Conservation (phyloP, 495 filamentous ascomycete species). For the Penicillium chermesinum region DNA sequence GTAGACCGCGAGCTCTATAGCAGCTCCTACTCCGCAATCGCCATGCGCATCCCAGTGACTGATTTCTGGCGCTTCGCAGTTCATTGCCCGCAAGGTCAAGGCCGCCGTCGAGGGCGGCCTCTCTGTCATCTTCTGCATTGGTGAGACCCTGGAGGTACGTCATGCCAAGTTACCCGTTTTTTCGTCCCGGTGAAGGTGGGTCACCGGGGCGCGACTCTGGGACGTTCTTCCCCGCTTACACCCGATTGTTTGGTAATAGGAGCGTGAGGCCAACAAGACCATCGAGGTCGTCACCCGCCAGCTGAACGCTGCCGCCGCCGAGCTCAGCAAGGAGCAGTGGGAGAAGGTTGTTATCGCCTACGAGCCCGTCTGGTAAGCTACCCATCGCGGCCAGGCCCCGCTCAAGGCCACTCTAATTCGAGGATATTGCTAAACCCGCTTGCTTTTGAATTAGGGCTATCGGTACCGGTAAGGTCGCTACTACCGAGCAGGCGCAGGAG, state of each 20-base stretch:
- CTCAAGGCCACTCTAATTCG: too few species aligned
- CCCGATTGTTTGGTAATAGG: conserved; percentile 37
- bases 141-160: conserved; percentile 76
- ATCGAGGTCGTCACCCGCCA: conserved; percentile 84
- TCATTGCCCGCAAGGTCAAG: conserved; percentile 90
- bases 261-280: conserved; percentile 82
- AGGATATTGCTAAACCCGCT: too few species aligned
- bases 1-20: conserved; percentile 1
- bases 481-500: conserved; percentile 88
- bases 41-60: neutral
- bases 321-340: conserved; percentile 69
- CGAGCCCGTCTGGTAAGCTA: conserved; percentile 84
- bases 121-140: conserved; percentile 91
- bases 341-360: conserved; percentile 93
- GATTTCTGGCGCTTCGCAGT: conserved; percentile 29
- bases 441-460: conserved; percentile 57
- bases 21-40: too few species aligned
- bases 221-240: conserved; percentile 22
- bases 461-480: conserved; percentile 95
- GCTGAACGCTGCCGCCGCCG: conserved; percentile 62
- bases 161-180: conserved; percentile 24
- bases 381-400: neutral
- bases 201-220: conserved; percentile 17
- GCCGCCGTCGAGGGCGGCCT: conserved; percentile 80
- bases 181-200: conserved; percentile 23